Base-by-base conservation (phyloP, 192 early-diverging fungal species). In the Coemansia reversa region DNA sequence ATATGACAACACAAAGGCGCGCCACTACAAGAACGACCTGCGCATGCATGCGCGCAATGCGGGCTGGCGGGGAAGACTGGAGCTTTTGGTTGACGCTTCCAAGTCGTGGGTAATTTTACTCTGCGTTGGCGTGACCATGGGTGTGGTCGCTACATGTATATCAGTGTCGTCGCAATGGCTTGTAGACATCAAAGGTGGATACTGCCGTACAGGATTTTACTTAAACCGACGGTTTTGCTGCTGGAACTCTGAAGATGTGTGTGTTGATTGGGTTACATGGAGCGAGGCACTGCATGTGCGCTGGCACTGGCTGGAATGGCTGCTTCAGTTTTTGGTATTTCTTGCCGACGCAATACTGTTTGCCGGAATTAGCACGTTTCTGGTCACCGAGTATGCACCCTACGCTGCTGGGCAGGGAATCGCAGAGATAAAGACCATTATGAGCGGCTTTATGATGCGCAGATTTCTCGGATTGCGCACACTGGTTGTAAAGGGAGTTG, bases 201-300 rank as follows among this genome's bases (percentile, higher is more conserved):
- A 89, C 60, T 96, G 95, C 45, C 74, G 75, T n/a, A 86, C 82
- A 6, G 87, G 88, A 1, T 92, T 91, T 75, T 88, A 91, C 51
- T 76, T 93, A 27, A 91, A 90, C 79, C 84, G 85, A 22, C 83
- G 85, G 63, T 93, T 93, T 63, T 97, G 96, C 74, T 98, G 95
- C 79, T 88, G 84, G 88, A 86, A 81, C 48, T 72, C 84, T 20
- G 81, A 87, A 74, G 83, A 80, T 81, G 82, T 67, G 57, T 88
- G 87, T 45, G 19, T 75, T 50, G 84, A 83, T 28, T 88, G 87
- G 87, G 70, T 64, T 51, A 67, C 76, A n/a, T 88, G 87, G 87
- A 60, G 83, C 60, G 76, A 87, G 51, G 62, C 67, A 14, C 55
- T 84, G 58, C 65, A 66, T 45, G 74, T 77, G 30, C 55, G 68